Evolutionary conservation across 176 grass and related monocot species (phyloP), one percentile per base, ranked within the genome.

Genomic region (Echinochloa phyllopogon): DNA sequence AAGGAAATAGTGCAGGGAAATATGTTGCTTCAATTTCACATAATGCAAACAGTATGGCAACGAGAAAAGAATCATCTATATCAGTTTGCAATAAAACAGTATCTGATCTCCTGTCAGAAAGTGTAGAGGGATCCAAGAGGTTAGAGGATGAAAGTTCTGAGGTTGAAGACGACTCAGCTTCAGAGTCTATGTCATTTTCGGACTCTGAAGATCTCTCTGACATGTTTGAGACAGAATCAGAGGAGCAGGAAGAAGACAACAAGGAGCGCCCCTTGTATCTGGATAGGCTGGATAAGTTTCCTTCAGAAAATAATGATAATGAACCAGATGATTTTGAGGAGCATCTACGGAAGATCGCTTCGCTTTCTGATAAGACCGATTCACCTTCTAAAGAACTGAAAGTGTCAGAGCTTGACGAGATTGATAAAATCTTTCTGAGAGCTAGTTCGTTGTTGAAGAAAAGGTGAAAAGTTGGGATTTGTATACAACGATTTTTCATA

Each of bases 401-500:
- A 83, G 77, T 96, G 8, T 90, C 86, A 0, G 87, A 99, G 71
- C 87, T 99, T 55, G 96, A 99, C 68, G 96, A 96, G 86, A 89
- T 99, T 23, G 91, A 99, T 76, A 95, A 90, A 83, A 99, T 99
- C 63, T 99, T 99, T 82, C 69, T 99, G 65, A 96, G 96, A 89
- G 96, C 96, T 82, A 99, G 93, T 82, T 88, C 89, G 65, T 85
- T 99, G 75, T 75, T 99, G 82, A 99, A 88, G 88, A 94, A 91
- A 82, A 88, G 76, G 79, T 94, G 78, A 99, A 64, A 6, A 15
- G 11, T 69, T 83, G 67, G 16, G 58, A 77, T 65, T 37, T 83
- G 47, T 43, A 60, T 82, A 8, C 40, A 58, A 9, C 3, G n/a
- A 49, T 20, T 7, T 7, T 50, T 24, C 74, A 66, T 40, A 59